Base-by-base conservation (phyloP, 2,329 filamentous ascomycete genomes). In the Talaromyces albobiverticillius region DNA sequence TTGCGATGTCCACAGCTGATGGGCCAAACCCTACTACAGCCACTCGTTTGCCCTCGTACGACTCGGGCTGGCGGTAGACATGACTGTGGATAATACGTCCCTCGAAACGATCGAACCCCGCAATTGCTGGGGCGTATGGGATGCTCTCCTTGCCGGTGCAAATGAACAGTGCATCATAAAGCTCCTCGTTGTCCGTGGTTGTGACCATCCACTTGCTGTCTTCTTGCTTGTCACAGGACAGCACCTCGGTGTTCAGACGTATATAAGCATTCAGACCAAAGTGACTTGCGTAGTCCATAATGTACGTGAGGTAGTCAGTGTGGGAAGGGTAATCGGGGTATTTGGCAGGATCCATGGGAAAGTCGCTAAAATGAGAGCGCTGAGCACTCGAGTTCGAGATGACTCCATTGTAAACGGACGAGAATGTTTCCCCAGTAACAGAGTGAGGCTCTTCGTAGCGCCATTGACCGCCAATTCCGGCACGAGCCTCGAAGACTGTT, bases 271-370 rank as follows among this genome's bases (percentile, higher is more conserved):
- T 54, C 14, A 74, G 60, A 4, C 59, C 59, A 47, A 74, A 74
- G 51, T 70, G 67, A 13, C 65, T 63, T 3, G 68, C 71, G 54
- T 73, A 74, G 34, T 72, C 68, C 23, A 68, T 55, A 29, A 73
- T 61, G 51, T 74, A 74, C 51, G 59, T 61, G 55, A 70, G 59
- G 41, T 73, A 66, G 31, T 65, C 56, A 46, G 58, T 53, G 60
- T 75, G 71, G 32, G 64, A 63, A 51, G 74, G 70, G 54, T 68
- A 74, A 52, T 72, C 66, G 0, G 67, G 61, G 52, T 74, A 72
- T 34, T 66, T 61, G 9, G 65, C 64, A 9, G 70, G 70, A 52
- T 76, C 71, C 18, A 74, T 61, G 3, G 71, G 72, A 54, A 74
- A 75, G 55, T 75, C 71, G 36, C 65, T 71, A 58, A 72, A 72